These are phyloP conservation scores for Exserohilum rostratum DNA, from an alignment of 2,329 filamentous ascomycete species.

Conservation along the genomic window DNA sequence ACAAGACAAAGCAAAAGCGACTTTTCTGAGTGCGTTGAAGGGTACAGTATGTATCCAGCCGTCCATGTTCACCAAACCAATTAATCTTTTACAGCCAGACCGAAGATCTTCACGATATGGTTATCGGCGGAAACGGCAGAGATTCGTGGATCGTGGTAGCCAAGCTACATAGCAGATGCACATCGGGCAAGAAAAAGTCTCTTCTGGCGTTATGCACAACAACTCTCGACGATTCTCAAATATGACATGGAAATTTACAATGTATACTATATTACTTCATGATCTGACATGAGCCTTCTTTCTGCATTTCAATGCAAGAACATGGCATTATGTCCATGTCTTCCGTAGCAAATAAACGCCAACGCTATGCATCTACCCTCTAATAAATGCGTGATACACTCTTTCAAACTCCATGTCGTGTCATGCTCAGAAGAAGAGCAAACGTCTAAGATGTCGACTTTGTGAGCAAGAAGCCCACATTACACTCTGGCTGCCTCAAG, in stretches of 20 bases:
- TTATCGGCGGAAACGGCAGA: neutral
- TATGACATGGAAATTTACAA: neutral
- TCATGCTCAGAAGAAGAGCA: neutral
- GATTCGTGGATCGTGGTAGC: neutral
- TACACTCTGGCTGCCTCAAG: constrained; percentile 53
- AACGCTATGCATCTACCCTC: constrained; percentile 3
- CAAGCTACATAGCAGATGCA: no score
- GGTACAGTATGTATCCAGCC: neutral
- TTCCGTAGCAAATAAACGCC: neutral
- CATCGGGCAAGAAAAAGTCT: no score
- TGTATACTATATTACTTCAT: neutral
- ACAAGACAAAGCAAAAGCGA: neutral
- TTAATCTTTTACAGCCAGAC: neutral
- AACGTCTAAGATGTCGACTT: constrained; percentile 42
- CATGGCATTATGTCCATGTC: neutral
- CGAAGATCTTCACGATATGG: no score
- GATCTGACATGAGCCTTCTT: neutral
- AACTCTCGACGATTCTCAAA: neutral
- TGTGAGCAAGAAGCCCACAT: constrained; percentile 58
- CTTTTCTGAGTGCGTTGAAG: neutral
- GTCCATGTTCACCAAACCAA: neutral
- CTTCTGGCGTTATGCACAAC: no score
- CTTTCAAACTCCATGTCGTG: neutral
- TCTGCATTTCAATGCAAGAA: neutral
- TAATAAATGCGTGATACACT: neutral